phyloP scores from a whole-genome alignment of 2,329 filamentous ascomycete genomes.

The Chrysoporthe puriensis region DNA sequence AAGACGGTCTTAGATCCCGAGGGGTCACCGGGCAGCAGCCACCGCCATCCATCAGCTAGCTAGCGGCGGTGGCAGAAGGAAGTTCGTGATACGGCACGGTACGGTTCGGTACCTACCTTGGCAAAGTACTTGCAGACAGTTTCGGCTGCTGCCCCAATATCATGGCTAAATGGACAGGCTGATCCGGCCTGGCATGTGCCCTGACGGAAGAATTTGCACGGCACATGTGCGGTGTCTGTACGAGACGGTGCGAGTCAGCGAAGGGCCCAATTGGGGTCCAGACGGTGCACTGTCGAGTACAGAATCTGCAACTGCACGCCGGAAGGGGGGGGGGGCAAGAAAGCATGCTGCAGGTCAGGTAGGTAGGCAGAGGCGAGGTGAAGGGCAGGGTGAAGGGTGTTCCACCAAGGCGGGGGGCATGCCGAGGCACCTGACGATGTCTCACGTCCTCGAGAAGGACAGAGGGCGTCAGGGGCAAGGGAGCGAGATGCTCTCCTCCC shows the following conservation, averaged over 20 bases:
- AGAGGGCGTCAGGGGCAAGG: neutral
- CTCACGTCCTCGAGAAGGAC: neutral
- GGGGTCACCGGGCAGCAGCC: neutral
- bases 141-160: constrained; percentile 80
- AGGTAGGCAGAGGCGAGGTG: neutral
- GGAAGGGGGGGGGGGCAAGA: neutral
- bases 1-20: neutral
- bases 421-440: neutral
- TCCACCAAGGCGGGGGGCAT: constrained; percentile 13
- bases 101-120: constrained; percentile 64
- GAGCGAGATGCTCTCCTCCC: neutral
- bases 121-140: constrained; percentile 98
- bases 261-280: constrained; percentile 17
- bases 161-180: constrained; percentile 95
- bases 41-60: neutral
- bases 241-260: constrained; percentile 26
- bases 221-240: constrained; percentile 91
- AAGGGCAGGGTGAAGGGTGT: neutral
- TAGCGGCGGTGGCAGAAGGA: neutral
- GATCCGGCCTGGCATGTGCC: constrained; percentile 94
- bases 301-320: constrained; percentile 4
- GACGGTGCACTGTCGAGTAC: constrained; percentile 1
- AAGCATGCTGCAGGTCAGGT: neutral
- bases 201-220: constrained; percentile 99
- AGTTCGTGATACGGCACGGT: neutral